A percentile compares a stretch with the other conserved stretches of the same genome.
Evolutionary conservation across 2,329 filamentous ascomycete species (phyloP).

Genomic region (Verticillium klebahnii): DNA sequence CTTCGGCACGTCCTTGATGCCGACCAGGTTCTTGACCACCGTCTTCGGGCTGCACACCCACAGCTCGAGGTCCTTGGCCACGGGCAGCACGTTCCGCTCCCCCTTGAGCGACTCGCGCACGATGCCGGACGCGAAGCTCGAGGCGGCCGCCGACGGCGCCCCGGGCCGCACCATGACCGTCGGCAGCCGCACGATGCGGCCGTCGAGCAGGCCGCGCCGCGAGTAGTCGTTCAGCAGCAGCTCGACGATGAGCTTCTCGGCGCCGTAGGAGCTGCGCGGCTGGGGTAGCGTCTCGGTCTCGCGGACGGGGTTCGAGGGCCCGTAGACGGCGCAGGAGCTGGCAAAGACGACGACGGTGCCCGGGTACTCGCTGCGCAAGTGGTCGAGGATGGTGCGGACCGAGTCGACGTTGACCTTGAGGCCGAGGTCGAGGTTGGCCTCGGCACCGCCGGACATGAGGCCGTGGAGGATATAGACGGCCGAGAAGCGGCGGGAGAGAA

Average conservation of each 20-base stretch:
- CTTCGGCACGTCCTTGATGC: conserved; percentile 32
- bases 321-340: conserved; percentile 49
- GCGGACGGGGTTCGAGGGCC: conserved; percentile 39
- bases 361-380: conserved; percentile 36
- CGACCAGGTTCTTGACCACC: conserved; percentile 39
- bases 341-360: conserved; percentile 47
- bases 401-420: conserved; percentile 50
- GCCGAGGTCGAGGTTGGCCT: conserved; percentile 49
- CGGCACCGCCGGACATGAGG: conserved; percentile 51
- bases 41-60: conserved; percentile 44
- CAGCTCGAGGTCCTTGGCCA: conserved; percentile 34
- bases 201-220: conserved; percentile 50
- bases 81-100: conserved; percentile 36
- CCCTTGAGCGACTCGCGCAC: conserved; percentile 55
- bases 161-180: conserved; percentile 58
- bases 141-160: conserved; percentile 55
- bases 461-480: conserved; percentile 37
- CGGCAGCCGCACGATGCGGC: conserved; percentile 50
- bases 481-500: conserved; percentile 18
- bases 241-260: conserved; percentile 51
- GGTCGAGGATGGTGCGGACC: conserved; percentile 42
- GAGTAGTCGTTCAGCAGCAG: conserved; percentile 45
- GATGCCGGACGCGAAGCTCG: conserved; percentile 57
- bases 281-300: conserved; percentile 36
- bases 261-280: conserved; percentile 49